A percentile compares a stretch with the other conserved stretches of the same genome.
These are phyloP conservation scores for Paracoccidioides brasiliensis DNA, from an alignment of 2,329 filamentous ascomycete species.

Conservation along the genomic window DNA sequence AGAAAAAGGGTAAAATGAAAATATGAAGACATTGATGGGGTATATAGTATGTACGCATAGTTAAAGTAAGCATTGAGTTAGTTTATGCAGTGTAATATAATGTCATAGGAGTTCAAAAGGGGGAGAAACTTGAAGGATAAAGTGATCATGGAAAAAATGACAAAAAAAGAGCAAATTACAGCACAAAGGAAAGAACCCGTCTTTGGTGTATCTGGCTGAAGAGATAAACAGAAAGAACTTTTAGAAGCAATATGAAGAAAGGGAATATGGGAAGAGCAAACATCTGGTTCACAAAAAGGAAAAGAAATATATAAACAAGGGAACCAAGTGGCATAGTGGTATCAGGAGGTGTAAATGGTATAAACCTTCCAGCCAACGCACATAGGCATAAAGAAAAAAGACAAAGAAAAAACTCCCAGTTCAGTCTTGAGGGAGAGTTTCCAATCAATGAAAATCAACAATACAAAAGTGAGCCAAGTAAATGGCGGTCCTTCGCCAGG, in stretches of 20 bases:
- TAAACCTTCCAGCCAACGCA: neutral
- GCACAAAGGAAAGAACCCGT: neutral
- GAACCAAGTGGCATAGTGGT: neutral
- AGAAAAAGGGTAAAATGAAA: too few relatives aligned
- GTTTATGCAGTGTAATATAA: neutral
- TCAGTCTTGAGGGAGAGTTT: neutral
- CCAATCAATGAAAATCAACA: neutral
- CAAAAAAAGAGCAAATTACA: neutral
- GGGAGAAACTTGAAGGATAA: neutral
- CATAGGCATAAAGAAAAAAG: neutral
- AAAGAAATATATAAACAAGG: neutral
- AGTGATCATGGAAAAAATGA: neutral
- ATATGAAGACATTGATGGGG: too few relatives aligned
- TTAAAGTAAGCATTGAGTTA: too few relatives aligned
- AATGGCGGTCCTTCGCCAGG: neutral
- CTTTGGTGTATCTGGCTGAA: neutral
- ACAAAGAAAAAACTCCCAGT: neutral
- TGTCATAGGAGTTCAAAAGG: neutral
- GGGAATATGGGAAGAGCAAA: neutral
- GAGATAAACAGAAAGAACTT: neutral
- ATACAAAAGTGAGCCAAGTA: neutral
- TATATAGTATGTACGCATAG: too few relatives aligned
- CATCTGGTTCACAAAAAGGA: neutral
- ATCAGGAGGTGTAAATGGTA: neutral
- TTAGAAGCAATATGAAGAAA: neutral